A percentile compares a stretch with the other conserved stretches of the same genome.
These are phyloP conservation scores for maize (Zea mays) DNA, from an alignment of 176 grass and related monocot species.

Conservation along the genomic window DNA sequence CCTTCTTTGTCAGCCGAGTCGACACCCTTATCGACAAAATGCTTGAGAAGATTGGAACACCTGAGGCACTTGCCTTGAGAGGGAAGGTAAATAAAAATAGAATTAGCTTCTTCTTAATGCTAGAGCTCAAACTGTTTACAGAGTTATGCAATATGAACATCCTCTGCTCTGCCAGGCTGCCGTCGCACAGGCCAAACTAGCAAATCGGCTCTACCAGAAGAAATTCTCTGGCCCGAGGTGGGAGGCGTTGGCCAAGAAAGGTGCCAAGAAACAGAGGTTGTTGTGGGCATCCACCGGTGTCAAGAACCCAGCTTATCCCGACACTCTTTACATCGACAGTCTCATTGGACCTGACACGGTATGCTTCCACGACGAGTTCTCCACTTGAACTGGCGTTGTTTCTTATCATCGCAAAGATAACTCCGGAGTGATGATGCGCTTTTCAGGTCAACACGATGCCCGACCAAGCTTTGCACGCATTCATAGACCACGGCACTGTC, in stretches of 20 bases:
- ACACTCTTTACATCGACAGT: constrained; percentile 95
- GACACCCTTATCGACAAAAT: constrained; percentile 89
- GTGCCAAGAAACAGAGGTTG: constrained; percentile 95
- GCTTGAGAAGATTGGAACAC: constrained; percentile 96
- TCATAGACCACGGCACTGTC: constrained; percentile 85
- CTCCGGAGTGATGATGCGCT: constrained; percentile 4
- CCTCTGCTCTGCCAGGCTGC: constrained; percentile 63
- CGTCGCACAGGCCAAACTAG: constrained; percentile 88
- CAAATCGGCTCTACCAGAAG: constrained; percentile 91
- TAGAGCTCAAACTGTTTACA: background rate
- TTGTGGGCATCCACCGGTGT: constrained; percentile 97
- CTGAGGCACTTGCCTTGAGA: constrained; percentile 81
- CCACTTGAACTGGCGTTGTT: background rate
- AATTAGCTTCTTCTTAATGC: background rate
- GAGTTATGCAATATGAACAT: constrained; percentile 11
- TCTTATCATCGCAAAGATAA: background rate
- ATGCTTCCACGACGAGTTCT: constrained; percentile 22
- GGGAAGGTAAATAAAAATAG: constrained; percentile 66
- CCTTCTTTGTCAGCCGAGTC: constrained; percentile 96
- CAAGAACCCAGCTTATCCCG: constrained; percentile 91
- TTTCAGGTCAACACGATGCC: constrained; percentile 97
- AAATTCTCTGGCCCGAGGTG: constrained; percentile 98
- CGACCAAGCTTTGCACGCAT: constrained; percentile 83
- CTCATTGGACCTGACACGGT: constrained; percentile 98
- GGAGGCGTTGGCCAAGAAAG: constrained; percentile 98